phyloP scores from a whole-genome alignment of 1,139 yeast genomes.

The Kodamaea ohmeri region DNA sequence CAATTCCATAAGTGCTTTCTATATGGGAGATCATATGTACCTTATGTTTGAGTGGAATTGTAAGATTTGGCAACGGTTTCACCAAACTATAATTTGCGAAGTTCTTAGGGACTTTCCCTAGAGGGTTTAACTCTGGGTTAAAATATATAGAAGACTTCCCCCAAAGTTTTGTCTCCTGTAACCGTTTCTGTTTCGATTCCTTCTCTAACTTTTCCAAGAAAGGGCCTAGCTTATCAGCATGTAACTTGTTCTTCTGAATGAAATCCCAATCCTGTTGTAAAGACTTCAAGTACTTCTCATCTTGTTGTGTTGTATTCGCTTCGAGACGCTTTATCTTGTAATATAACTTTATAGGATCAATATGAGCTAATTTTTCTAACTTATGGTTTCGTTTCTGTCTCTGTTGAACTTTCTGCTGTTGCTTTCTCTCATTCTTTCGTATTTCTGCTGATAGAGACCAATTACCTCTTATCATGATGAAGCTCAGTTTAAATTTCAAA shows the following conservation, averaged over 20 bases:
- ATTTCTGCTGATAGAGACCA: slow-evolving; percentile 45
- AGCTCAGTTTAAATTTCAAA: slow-evolving; percentile 3
- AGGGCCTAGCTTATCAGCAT: slow-evolving; percentile 27
- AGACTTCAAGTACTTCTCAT: slow-evolving; percentile 22
- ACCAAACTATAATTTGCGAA: not conserved
- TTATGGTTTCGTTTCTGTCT: slow-evolving; percentile 37
- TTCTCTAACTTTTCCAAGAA: slow-evolving; percentile 21
- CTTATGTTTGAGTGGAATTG: slow-evolving; percentile 19
- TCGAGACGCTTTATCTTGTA: slow-evolving; percentile 28
- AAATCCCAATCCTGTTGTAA: slow-evolving; percentile 43
- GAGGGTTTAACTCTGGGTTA: slow-evolving; percentile 47
- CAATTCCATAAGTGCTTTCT: slow-evolving; percentile 16
- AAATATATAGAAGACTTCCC: slow-evolving; percentile 41
- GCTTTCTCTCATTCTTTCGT: slow-evolving; percentile 36
- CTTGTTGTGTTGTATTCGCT: slow-evolving; percentile 22
- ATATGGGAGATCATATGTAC: not conserved
- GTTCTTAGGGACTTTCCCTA: slow-evolving; percentile 39
- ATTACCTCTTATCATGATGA: slow-evolving; percentile 40
- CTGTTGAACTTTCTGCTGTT: slow-evolving; percentile 36
- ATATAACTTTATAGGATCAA: slow-evolving; percentile 37
- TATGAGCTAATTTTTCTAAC: slow-evolving; percentile 24
- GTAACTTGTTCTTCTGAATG: slow-evolving; percentile 34
- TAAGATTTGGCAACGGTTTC: slow-evolving; percentile 24
- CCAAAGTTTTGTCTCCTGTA: slow-evolving; percentile 30
- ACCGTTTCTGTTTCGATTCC: slow-evolving; percentile 16